Percentiles rank a stretch among this genome's conserved stretches.
phyloP scores from a whole-genome alignment of 441 rosid species.

The Mallotus repandus region DNA sequence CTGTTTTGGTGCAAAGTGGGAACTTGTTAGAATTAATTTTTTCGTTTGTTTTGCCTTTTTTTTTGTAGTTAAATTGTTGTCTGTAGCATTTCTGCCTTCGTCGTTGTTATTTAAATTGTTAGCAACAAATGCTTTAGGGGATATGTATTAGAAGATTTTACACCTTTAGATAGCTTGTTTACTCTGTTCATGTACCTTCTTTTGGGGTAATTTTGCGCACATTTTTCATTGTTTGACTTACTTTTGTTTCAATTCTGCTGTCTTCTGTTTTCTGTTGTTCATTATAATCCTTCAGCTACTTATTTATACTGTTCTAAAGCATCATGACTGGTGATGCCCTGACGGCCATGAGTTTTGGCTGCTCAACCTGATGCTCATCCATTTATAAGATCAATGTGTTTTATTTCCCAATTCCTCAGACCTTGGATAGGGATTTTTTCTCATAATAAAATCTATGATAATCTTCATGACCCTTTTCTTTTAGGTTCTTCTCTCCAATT shows the following conservation, averaged over 20 bases:
- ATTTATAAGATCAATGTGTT: background rate
- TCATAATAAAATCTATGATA: background rate
- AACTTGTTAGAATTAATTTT: background rate
- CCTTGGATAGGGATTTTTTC: background rate
- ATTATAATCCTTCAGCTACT: background rate
- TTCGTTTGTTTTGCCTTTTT: background rate
- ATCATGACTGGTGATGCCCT: background rate
- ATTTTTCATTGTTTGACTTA: conserved; percentile 3
- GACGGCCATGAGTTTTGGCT: background rate
- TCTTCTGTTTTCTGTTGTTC: background rate
- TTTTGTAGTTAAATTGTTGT: background rate
- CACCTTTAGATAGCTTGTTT: conserved; percentile 6
- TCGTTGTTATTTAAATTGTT: conserved; percentile 3
- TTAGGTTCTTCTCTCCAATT: background rate
- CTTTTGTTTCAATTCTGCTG: background rate
- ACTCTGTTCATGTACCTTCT: conserved; percentile 4
- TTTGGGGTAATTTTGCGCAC: background rate
- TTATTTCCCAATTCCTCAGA: background rate
- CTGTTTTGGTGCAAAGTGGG: background rate
- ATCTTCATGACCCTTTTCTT: background rate
- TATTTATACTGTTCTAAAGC: background rate
- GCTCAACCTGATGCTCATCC: background rate
- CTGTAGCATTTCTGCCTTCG: background rate
- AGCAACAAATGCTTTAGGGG: conserved; percentile 5
- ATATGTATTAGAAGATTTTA: background rate